phyloP scores from a whole-genome alignment of 257 asterid genomes.

The Parsonsia alboflavescens region DNA sequence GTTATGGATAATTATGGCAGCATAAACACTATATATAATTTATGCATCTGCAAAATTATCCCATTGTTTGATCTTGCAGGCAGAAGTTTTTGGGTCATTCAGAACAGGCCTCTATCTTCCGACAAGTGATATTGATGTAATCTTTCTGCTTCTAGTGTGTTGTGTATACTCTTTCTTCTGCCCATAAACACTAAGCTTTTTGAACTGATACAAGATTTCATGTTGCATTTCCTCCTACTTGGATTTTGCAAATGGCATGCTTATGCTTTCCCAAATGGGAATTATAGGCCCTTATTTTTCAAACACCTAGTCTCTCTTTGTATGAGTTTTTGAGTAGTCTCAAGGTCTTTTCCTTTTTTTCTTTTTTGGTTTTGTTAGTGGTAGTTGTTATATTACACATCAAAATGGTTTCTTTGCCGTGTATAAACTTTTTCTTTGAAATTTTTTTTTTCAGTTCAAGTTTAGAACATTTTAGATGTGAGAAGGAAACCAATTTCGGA shows the following conservation, averaged over 20 bases:
- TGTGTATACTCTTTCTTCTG: background rate
- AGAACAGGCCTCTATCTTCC: slow-evolving; percentile 96
- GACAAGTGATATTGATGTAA: slow-evolving; percentile 93
- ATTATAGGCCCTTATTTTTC: background rate
- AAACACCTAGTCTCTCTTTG: background rate
- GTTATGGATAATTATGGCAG: background rate
- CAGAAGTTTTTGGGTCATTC: slow-evolving; percentile 94
- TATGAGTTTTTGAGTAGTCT: background rate
- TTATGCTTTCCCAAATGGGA: background rate
- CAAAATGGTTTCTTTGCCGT: background rate
- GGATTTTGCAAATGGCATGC: background rate
- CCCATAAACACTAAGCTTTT: background rate
- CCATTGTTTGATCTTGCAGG: slow-evolving; percentile 41
- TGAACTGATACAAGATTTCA: background rate
- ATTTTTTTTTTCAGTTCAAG: background rate
- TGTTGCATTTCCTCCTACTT: background rate
- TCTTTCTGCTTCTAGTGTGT: background rate
- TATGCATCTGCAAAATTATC: slow-evolving; percentile 5
- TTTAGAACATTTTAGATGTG: background rate
- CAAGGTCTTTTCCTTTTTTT: background rate
- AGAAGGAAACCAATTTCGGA: background rate
- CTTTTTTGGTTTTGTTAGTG: background rate
- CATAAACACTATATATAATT: background rate
- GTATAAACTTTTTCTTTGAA: background rate
- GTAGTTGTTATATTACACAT: background rate